A percentile compares a stretch with the other conserved stretches of the same genome.
Evolutionary conservation across 192 early-diverging fungal species (phyloP).

Genomic region (Gonapodya sp.): DNA sequence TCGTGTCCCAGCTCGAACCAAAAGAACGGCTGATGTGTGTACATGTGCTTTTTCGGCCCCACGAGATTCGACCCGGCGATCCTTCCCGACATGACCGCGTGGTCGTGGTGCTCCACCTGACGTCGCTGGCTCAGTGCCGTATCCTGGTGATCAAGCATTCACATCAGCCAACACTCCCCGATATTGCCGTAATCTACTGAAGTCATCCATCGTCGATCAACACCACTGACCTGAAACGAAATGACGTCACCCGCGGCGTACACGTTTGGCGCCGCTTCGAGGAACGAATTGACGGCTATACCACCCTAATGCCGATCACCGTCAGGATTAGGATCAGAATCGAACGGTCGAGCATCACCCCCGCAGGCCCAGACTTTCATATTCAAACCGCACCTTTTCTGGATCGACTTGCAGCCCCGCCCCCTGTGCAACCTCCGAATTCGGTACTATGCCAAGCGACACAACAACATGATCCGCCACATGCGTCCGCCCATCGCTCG

Average conservation of each 20-base stretch:
- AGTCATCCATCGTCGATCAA: too few relatives aligned
- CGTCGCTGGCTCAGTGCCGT: constrained; percentile 45
- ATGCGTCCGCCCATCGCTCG: constrained; percentile 14
- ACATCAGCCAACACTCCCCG: not conserved
- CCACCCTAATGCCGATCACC: not conserved
- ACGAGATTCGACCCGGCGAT: constrained; percentile 52
- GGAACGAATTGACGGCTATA: constrained; percentile 42
- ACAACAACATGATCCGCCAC: constrained; percentile 53
- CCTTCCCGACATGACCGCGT: constrained; percentile 48
- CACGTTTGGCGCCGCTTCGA: constrained; percentile 50
- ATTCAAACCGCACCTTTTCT: not conserved
- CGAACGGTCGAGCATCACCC: not conserved
- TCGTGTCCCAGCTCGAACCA: constrained; percentile 41
- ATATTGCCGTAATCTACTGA: too few relatives aligned
- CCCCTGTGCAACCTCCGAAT: constrained; percentile 40
- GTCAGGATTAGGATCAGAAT: too few relatives aligned
- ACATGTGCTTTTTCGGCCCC: constrained; percentile 23
- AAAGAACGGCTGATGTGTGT: constrained; percentile 1
- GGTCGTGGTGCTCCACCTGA: constrained; percentile 57
- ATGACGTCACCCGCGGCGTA: constrained; percentile 57
- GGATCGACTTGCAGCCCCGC: constrained; percentile 55
- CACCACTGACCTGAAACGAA: constrained; percentile 35
- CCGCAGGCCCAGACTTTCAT: not conserved
- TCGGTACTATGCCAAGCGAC: constrained; percentile 50
- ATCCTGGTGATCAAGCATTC: constrained; percentile 21